Evolutionary conservation across 1,284 basidiomycete genomes (phyloP).

Genomic region (Cryptococcus sp.): DNA sequence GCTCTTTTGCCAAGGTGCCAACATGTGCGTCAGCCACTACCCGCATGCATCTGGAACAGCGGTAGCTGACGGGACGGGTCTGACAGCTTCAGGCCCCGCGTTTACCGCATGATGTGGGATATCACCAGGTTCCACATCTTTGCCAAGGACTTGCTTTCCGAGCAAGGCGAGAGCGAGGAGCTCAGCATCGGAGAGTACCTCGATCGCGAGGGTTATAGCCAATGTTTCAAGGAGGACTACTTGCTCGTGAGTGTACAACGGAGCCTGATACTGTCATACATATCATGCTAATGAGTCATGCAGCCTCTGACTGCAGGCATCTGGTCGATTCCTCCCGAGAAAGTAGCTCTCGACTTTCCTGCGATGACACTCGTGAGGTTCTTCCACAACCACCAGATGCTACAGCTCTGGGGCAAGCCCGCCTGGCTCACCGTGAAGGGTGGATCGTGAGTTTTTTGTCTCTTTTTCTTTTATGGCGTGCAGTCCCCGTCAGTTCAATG

Average conservation of each 20-base stretch:
- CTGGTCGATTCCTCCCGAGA: constrained; percentile 73
- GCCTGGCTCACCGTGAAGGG: constrained; percentile 70
- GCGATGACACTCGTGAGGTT: constrained; percentile 68
- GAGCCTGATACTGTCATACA: neutral
- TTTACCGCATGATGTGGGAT: constrained; percentile 75
- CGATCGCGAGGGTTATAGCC: constrained; percentile 61
- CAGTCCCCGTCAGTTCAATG: neutral
- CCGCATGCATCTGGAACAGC: too few relatives aligned
- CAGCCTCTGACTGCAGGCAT: constrained; percentile 76
- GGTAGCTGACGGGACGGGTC: neutral
- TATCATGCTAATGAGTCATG: neutral
- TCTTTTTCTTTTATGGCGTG: neutral
- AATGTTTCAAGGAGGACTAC: constrained; percentile 69
- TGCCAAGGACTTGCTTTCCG: constrained; percentile 50
- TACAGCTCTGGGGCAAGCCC: constrained; percentile 69
- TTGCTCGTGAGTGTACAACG: constrained; percentile 60
- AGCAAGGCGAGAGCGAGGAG: constrained; percentile 7
- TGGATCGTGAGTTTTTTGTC: constrained; percentile 58
- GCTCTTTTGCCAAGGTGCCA: constrained; percentile 62
- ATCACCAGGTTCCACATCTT: constrained; percentile 71
- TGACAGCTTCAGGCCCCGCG: constrained; percentile 56
- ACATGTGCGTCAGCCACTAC: constrained; percentile 50
- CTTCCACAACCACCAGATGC: constrained; percentile 72
- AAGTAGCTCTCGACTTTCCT: constrained; percentile 67
- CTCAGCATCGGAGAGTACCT: constrained; percentile 68